phyloP scores from a whole-genome alignment of 2,329 filamentous ascomycete genomes.

The Delphinella strobiligena region DNA sequence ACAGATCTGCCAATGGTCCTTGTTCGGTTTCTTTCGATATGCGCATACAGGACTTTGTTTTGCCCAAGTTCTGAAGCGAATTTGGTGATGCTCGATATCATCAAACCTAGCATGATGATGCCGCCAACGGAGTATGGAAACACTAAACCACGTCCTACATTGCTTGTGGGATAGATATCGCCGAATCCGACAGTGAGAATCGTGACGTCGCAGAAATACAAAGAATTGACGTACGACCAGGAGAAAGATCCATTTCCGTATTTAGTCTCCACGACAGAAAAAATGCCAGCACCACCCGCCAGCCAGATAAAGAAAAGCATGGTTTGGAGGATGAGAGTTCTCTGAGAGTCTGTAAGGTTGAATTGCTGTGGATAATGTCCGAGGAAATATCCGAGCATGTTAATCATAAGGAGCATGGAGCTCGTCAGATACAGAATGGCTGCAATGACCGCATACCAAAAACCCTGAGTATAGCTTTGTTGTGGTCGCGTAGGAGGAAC shows the following conservation, averaged over 20 bases:
- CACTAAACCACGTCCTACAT: slow-evolving; percentile 56
- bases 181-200: slow-evolving; percentile 51
- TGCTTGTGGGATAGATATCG: slow-evolving; percentile 44
- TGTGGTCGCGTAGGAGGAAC: slow-evolving; percentile 35
- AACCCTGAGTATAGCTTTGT: slow-evolving; percentile 63
- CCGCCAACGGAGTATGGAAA: slow-evolving; percentile 77
- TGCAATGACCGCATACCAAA: slow-evolving; percentile 74
- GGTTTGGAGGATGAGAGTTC: slow-evolving; percentile 82
- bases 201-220: slow-evolving; percentile 57
- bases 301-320: slow-evolving; percentile 77
- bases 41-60: slow-evolving; percentile 49
- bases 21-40: slow-evolving; percentile 42
- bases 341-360: slow-evolving; percentile 62
- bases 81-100: slow-evolving; percentile 67
- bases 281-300: slow-evolving; percentile 63
- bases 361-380: slow-evolving; percentile 73
- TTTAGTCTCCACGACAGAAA: slow-evolving; percentile 50
- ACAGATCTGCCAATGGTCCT: slow-evolving; percentile 44
- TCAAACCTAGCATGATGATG: slow-evolving; percentile 72
- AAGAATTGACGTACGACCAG: slow-evolving; percentile 64
- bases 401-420: slow-evolving; percentile 63
- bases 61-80: slow-evolving; percentile 48
- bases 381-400: slow-evolving; percentile 64
- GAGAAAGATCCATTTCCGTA: slow-evolving; percentile 24
- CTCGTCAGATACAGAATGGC: slow-evolving; percentile 70